These are phyloP conservation scores for Allomyces arbusculus DNA, from an alignment of 192 early-diverging fungal genomes.

Conservation along the genomic window DNA sequence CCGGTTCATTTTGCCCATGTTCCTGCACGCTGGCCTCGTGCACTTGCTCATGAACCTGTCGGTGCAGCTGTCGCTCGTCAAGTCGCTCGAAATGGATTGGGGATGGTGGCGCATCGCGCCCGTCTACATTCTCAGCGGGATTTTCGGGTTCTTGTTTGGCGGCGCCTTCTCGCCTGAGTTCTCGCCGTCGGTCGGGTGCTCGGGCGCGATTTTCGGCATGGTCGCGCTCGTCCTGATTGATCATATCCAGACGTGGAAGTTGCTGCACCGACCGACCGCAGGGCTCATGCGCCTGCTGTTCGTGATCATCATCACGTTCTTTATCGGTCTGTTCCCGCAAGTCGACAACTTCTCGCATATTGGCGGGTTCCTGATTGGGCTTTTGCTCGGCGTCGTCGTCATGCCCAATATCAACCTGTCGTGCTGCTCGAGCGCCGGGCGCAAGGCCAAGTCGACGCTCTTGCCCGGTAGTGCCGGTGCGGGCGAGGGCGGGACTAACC, in stretches of 20 bases:
- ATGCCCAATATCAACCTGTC: conserved; percentile 44
- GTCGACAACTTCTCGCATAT: conserved; percentile 40
- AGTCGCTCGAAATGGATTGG: conserved; percentile 51
- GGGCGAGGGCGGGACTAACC: background rate
- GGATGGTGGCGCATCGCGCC: conserved; percentile 47
- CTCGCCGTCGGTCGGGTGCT: conserved; percentile 33
- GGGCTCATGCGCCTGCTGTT: background rate
- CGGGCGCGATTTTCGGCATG: conserved; percentile 29
- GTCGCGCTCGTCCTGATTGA: background rate
- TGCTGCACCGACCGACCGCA: background rate
- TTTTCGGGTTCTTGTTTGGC: conserved; percentile 63
- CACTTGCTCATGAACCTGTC: conserved; percentile 57
- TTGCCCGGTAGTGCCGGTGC: background rate
- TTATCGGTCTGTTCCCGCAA: background rate
- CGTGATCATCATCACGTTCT: background rate
- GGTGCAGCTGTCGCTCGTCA: conserved; percentile 48
- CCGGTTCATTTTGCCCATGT: conserved; percentile 61
- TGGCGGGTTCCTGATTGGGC: conserved; percentile 54
- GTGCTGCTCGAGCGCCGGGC: background rate
- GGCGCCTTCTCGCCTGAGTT: conserved; percentile 31
- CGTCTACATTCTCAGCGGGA: conserved; percentile 53
- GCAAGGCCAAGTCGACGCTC: background rate
- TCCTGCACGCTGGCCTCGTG: conserved; percentile 59
- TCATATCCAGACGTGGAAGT: background rate
- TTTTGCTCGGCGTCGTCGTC: conserved; percentile 50